A percentile compares a stretch with the other conserved stretches of the same genome.
Evolutionary conservation across 352 stramenopile genomes (phyloP).

Genomic region (Pythium aphanidermatum): DNA sequence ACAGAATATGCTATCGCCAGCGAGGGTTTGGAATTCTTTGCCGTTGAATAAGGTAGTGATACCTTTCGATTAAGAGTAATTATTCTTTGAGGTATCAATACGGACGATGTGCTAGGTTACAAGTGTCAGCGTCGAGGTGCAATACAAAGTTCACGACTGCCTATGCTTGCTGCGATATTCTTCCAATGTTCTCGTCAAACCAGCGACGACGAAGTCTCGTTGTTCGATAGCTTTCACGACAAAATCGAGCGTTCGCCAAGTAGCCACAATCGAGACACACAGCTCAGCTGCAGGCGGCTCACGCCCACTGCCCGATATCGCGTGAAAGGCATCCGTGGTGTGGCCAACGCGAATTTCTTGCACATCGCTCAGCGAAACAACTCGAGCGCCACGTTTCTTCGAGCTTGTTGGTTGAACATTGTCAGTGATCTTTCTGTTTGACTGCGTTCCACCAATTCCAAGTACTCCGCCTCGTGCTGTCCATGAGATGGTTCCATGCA

Average conservation of each 20-base stretch:
- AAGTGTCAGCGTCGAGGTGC: neutral
- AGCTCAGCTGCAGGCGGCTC: conserved; percentile 21
- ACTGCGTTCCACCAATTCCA: neutral
- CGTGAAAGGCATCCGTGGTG: conserved; percentile 41
- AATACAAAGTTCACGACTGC: conserved; percentile 1
- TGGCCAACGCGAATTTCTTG: conserved; percentile 46
- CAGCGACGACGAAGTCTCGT: conserved; percentile 48
- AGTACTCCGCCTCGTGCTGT: conserved; percentile 28
- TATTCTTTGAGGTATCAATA: too few species aligned
- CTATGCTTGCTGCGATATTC: conserved; percentile 16
- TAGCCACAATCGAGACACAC: conserved; percentile 58
- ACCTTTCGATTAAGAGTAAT: too few species aligned
- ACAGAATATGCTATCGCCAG: conserved; percentile 39
- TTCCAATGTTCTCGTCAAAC: conserved; percentile 24
- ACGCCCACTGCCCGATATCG: conserved; percentile 20
- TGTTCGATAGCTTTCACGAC: conserved; percentile 39
- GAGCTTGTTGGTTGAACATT: neutral
- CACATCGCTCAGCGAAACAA: conserved; percentile 46
- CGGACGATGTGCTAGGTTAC: conserved; percentile 12
- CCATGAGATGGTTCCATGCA: conserved; percentile 45
- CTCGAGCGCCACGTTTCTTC: conserved; percentile 5
- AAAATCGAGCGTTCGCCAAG: conserved; percentile 58
- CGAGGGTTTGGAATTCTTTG: conserved; percentile 53
- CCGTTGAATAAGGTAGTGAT: conserved; percentile 28
- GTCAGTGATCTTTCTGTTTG: conserved; percentile 12